These are phyloP conservation scores for Pseudoturritis turrita DNA, from an alignment of 345 rosid genomes.

Conservation along the genomic window DNA sequence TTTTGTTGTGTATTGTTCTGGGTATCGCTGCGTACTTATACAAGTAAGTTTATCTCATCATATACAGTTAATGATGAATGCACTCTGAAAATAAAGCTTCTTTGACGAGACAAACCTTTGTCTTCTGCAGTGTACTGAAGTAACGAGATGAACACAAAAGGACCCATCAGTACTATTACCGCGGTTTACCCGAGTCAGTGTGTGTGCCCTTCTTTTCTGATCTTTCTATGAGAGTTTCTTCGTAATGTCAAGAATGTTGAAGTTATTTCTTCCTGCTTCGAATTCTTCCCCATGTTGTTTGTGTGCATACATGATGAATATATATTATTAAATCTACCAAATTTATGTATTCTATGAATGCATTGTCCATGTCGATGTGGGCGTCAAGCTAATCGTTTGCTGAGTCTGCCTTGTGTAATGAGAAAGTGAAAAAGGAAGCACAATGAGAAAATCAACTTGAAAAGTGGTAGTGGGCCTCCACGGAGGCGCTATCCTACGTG, in stretches of 20 bases:
- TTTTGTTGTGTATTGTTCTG: conserved; percentile 76
- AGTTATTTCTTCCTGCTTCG: not conserved
- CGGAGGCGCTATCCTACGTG: not conserved
- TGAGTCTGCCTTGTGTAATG: not conserved
- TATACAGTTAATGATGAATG: not conserved
- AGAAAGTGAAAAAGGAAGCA: not conserved
- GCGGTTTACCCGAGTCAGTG: conserved; percentile 7
- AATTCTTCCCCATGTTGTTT: not conserved
- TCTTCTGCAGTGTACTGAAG: conserved; percentile 62
- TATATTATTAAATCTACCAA: not conserved
- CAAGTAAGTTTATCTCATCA: conserved; percentile 63
- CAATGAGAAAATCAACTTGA: not conserved
- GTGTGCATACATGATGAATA: conserved; percentile 20
- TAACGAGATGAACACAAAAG: conserved; percentile 37
- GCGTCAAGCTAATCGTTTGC: not conserved
- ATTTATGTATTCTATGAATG: not conserved
- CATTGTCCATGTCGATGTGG: conserved; percentile 12
- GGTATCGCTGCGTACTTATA: conserved; percentile 98
- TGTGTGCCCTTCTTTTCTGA: conserved; percentile 8
- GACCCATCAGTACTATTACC: not conserved
- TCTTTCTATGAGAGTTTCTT: not conserved
- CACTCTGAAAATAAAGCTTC: not conserved
- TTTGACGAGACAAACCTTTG: conserved; percentile 4
- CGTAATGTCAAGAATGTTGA: not conserved
- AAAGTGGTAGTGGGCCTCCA: no score